These are phyloP conservation scores for Gynandropsis gynandra DNA, from an alignment of 345 rosid species.

Conservation along the genomic window DNA sequence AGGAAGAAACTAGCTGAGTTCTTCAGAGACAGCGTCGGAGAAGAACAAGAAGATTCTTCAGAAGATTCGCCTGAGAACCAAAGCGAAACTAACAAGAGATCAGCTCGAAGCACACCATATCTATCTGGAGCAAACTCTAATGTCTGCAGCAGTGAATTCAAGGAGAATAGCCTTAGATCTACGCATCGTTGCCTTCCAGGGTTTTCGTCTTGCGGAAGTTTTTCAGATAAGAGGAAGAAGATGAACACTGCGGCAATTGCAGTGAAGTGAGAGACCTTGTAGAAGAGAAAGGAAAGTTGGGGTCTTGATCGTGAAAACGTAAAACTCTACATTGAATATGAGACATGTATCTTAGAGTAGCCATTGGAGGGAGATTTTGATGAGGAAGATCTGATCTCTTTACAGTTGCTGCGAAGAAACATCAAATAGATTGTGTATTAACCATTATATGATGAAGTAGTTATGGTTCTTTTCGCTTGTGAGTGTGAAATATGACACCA, in stretches of 20 bases:
- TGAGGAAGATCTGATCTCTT: too few species aligned
- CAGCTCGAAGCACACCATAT: conserved; percentile 32
- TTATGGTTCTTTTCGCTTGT: too few species aligned
- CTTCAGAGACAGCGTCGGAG: conserved; percentile 48
- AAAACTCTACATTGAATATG: too few species aligned
- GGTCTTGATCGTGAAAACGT: too few species aligned
- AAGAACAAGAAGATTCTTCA: conserved; percentile 22
- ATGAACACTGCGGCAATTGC: conserved; percentile 29
- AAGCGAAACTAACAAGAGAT: conserved; percentile 17
- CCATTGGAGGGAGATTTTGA: too few species aligned
- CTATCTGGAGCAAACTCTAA: conserved; percentile 37
- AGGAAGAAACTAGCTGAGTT: conserved; percentile 70
- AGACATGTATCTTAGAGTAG: too few species aligned
- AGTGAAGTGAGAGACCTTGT: conserved; percentile 15
- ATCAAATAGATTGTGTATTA: too few species aligned
- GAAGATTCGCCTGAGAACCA: conserved; percentile 23
- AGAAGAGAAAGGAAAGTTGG: too few species aligned
- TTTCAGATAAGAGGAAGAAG: conserved; percentile 64
- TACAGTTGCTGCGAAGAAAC: too few species aligned
- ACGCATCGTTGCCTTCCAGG: conserved; percentile 65
- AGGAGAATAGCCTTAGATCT: conserved; percentile 34
- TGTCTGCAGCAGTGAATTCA: conserved; percentile 41
- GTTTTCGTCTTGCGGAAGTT: conserved; percentile 39
- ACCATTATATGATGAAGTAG: too few species aligned
- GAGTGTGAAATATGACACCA: too few species aligned